Conservation (phyloP, 257 asterid species). For the Solanum piurae region DNA sequence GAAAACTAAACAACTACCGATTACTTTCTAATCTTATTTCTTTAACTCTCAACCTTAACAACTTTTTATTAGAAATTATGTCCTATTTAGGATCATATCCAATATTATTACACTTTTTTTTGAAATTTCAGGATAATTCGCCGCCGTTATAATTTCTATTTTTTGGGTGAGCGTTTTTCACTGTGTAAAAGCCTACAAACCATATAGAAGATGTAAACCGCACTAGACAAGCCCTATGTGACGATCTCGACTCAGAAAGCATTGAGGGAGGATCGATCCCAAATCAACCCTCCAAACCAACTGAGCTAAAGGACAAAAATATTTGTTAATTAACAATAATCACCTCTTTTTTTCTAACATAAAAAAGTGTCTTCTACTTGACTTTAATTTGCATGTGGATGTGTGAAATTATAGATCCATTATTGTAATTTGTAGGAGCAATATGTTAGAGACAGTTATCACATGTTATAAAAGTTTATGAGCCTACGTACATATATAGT, state of each 20-base stretch:
- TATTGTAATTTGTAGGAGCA: neutral
- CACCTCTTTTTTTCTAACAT: neutral
- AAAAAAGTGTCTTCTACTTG: neutral
- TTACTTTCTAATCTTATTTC: too few species aligned
- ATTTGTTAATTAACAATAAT: neutral
- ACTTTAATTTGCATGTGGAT: neutral
- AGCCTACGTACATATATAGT: too few species aligned
- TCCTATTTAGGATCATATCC: too few species aligned
- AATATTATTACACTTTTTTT: neutral
- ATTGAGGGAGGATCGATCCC: accelerated
- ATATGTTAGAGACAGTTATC: neutral
- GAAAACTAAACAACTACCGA: neutral
- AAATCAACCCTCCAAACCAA: accelerated
- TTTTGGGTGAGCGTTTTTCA: too few species aligned
- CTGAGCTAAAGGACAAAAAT: neutral
- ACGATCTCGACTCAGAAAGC: accelerated
- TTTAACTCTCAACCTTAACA: too few species aligned
- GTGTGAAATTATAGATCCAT: neutral
- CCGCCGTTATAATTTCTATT: too few species aligned
- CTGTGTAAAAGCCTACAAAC: accelerated
- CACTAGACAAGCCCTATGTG: accelerated
- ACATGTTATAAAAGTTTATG: neutral
- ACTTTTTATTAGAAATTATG: too few species aligned
- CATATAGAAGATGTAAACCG: accelerated
- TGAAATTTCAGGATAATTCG: accelerated